Conservation (phyloP, 2,329 filamentous ascomycete genomes). For the Xylariomycetidae sp. region DNA sequence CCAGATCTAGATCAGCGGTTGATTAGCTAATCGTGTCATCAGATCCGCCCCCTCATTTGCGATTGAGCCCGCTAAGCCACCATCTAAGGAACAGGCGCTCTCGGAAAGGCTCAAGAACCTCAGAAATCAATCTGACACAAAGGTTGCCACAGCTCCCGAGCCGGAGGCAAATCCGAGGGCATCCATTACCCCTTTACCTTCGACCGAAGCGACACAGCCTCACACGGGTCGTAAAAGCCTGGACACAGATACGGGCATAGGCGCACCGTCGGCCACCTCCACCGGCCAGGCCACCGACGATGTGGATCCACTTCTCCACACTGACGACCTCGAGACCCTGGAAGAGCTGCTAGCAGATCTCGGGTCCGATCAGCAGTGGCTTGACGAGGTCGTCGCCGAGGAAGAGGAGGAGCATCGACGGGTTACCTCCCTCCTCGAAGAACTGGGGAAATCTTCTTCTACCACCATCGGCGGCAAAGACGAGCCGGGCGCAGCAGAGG, state of each 20-base stretch:
- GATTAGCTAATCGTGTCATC: conserved; percentile 21
- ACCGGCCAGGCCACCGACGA: conserved; percentile 15
- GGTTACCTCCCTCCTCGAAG: conserved; percentile 28
- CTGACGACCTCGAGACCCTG: conserved; percentile 48
- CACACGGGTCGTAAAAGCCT: conserved; percentile 4
- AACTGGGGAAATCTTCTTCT: conserved; percentile 22
- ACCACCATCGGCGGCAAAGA: conserved; percentile 4
- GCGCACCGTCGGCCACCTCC: conserved; percentile 3
- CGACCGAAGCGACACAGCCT: conserved; percentile 14
- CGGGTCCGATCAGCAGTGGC: conserved; percentile 26
- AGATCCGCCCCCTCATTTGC: conserved; percentile 24
- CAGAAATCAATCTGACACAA: conserved; percentile 33
- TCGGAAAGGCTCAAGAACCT: conserved; percentile 48
- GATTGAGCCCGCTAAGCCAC: conserved; percentile 38
- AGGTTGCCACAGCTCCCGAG: conserved; percentile 4
- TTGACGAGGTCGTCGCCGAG: conserved; percentile 27
- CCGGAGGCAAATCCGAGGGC: conserved; percentile 3
- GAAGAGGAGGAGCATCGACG: conserved; percentile 27
- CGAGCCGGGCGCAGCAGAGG: not conserved
- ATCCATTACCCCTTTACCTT: conserved; percentile 15
- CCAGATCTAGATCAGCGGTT: conserved; percentile 9
- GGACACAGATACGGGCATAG: conserved; percentile 5
- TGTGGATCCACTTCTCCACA: conserved; percentile 37
- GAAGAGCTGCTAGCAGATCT: conserved; percentile 47
- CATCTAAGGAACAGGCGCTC: conserved; percentile 46